Conservation (phyloP, 2,329 filamentous ascomycete species). For the Chaetomium strumarium region DNA sequence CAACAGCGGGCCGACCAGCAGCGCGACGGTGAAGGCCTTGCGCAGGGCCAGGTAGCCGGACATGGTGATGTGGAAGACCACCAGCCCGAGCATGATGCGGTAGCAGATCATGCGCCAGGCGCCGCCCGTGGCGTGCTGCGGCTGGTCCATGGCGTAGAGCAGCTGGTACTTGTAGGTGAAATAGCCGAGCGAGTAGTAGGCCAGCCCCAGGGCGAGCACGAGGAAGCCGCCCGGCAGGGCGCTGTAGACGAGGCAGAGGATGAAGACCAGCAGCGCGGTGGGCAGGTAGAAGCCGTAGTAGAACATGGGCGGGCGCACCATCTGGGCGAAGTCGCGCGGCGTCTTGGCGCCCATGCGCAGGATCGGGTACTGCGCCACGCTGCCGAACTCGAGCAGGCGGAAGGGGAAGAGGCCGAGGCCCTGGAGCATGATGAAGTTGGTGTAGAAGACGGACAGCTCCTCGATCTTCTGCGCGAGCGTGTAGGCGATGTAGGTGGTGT, state of each 20-base stretch:
- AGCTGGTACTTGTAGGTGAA: constrained; percentile 97
- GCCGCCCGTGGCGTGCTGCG: constrained; percentile 85
- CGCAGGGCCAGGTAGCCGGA: constrained; percentile 76
- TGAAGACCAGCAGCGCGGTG: constrained; percentile 86
- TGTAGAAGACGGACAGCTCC: constrained; percentile 75
- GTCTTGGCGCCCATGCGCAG: constrained; percentile 74
- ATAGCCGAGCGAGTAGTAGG: constrained; percentile 78
- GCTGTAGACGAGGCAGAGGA: constrained; percentile 93
- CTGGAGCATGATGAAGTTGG: constrained; percentile 89
- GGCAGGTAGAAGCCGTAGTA: constrained; percentile 96
- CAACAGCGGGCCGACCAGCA: constrained; percentile 70
- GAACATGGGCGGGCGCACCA: constrained; percentile 78
- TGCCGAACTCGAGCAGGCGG: constrained; percentile 82
- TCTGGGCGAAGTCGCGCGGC: constrained; percentile 79
- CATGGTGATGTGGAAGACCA: constrained; percentile 89
- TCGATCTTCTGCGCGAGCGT: constrained; percentile 72
- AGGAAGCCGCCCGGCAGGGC: constrained; percentile 74
- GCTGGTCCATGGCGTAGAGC: constrained; percentile 96
- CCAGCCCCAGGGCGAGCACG: constrained; percentile 73
- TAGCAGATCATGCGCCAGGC: constrained; percentile 98
- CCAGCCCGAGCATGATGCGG: constrained; percentile 75
- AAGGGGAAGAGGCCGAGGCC: constrained; percentile 91
- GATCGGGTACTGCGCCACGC: constrained; percentile 76
- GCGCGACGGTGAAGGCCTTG: constrained; percentile 65
- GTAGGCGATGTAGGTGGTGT: constrained; percentile 71